Base-by-base conservation (phyloP, 2,329 filamentous ascomycete genomes). In the Cladophialophora psammophila region DNA sequence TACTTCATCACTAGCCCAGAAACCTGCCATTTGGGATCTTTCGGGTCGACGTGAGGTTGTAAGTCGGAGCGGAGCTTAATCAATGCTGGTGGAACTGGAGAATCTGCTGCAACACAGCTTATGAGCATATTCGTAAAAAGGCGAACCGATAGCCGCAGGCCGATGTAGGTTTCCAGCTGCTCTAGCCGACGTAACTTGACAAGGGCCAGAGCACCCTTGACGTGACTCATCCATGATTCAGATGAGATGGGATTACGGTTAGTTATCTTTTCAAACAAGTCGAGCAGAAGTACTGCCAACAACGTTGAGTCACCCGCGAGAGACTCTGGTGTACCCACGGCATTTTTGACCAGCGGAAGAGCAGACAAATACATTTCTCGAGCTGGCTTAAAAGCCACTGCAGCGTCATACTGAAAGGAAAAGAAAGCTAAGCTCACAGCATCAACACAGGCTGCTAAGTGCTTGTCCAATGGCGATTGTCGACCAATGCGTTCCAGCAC, bases 41-140 rank as follows among this genome's bases (percentile, higher is more conserved):
- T 54, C 6, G 63, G 67, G 32, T 75, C 65, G 12, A 77, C 18
- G 59, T 69, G 73, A 2, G 68, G 68, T 34, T 73, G 70, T 4
- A 74, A 60, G 54, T 76, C 71, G 0, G 77, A 72, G 10, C 78
- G 74, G 0, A 87, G 75, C 0, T 71, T 72, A 1, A 74, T 64
- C 1, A 87, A 76, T 0, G 83, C 85, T 2, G 75, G 67, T 0
- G 70, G 60, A 1, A 86, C 82, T 15, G 68, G 65, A 15, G 60
- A 52, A 20, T 72, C 65, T 2, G 69, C 72, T 5, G 71, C 73
- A 3, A 78, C 61, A 54, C 73, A 75, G 63, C 70, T 75, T 1
- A 79, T 74, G 5, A 76, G 73, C 15, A 73, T 68, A 53, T 77
- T 78, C 9, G 75, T 70, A 15, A 63, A 66, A 34, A 73, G 64